Base-by-base conservation (phyloP, 345 rosid species). In the Adansonia digitata region DNA sequence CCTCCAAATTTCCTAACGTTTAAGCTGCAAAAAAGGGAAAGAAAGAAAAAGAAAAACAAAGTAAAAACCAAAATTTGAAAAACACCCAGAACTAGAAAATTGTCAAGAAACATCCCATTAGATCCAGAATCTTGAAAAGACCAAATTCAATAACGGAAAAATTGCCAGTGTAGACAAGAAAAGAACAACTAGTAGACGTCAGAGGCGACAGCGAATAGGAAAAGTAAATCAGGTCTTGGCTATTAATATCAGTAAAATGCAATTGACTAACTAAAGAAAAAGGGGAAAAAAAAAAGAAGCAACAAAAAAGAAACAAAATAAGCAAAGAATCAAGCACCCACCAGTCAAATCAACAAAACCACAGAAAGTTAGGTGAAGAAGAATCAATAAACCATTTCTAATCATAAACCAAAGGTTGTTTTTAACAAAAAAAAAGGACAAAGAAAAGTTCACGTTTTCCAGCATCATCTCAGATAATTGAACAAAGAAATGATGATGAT, bases 261-360 rank as follows among this genome's bases (percentile, higher is more conserved):
- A 34, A 46, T 24, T 7, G 34, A 26, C 71, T n/a, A 39, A 49
- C 31, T 7, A n/a, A n/a, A n/a, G n/a, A n/a, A n/a, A 26, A 10
- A 24, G 7, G 5, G 29, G 3, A n/a, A n/a, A n/a, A 6, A 9
- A 39, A 71, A 45, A 4, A 45, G 13, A 65, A n/a, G 13, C 24
- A 17, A 5, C 7, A 17, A 11, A 34, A 27, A 27, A n/a, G n/a
- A n/a, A n/a, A n/a, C n/a, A n/a, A n/a, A n/a, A n/a, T n/a, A n/a
- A n/a, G n/a, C n/a, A 31, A 51, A 69, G 43, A 48, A 74, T 1
- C 12, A 15, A 61, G 31, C 70, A 61, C 26, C 77, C 60, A 35
- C 72, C 72, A 59, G 71, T 74, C 72, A 74, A 74, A 49, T 69
- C 26, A 64, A 22, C 56, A 46, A 49, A 74, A 64, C 67, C 20